phyloP scores from a whole-genome alignment of 495 filamentous ascomycete species.

The Penicillium macrosclerotiorum region DNA sequence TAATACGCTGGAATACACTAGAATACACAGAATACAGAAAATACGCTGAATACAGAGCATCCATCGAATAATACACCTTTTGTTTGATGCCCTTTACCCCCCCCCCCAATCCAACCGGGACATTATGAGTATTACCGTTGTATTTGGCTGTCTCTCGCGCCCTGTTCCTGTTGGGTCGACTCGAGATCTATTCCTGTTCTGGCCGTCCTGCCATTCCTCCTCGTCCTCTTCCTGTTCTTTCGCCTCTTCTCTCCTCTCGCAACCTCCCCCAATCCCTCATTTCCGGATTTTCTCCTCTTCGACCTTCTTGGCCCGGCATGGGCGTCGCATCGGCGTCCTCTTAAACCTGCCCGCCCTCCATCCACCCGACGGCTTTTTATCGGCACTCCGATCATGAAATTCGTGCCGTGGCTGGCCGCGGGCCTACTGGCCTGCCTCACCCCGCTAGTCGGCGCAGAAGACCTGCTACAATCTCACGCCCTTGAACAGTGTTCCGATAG shows the following conservation, averaged over 20 bases:
- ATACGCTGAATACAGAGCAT: too few species aligned
- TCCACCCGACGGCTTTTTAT: background rate
- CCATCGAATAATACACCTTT: too few species aligned
- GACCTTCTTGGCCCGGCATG: too few species aligned
- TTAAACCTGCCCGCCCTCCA: too few species aligned
- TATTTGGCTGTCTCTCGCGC: too few species aligned
- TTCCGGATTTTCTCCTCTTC: background rate
- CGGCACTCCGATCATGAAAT: conserved; percentile 12
- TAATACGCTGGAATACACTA: too few species aligned
- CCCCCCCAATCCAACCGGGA: background rate
- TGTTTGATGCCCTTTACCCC: background rate
- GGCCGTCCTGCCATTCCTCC: too few species aligned
- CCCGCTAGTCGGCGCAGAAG: conserved; percentile 38
- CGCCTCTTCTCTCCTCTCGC: background rate
- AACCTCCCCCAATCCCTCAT: background rate
- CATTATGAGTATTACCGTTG: background rate
- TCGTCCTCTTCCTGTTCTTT: background rate
- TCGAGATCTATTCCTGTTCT: too few species aligned
- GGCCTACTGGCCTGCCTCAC: conserved; percentile 42
- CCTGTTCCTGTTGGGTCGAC: too few species aligned
- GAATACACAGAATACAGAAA: too few species aligned
- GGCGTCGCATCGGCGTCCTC: too few species aligned
- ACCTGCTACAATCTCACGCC: conserved; percentile 57
- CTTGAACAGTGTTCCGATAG: conserved; percentile 66
- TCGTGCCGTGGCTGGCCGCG: conserved; percentile 13